A percentile compares a stretch with the other conserved stretches of the same genome.
Conservation (phyloP, 192 early-diverging fungal genomes). For the Phlyctochytrium planicorne region DNA sequence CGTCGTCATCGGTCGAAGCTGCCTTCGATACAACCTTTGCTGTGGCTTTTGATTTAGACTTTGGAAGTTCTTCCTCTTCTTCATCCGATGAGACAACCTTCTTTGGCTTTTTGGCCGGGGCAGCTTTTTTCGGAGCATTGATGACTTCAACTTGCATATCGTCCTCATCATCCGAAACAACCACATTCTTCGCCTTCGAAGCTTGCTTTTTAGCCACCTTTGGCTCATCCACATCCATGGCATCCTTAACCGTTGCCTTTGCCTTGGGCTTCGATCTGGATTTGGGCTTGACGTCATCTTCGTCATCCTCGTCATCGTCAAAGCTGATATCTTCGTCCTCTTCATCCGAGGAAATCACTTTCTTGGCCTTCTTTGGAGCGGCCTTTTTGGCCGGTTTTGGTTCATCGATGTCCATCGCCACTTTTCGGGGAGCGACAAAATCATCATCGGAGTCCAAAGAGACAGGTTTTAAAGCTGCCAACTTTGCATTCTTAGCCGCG, state of each 20-base stretch:
- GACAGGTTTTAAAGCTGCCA: constrained; percentile 11
- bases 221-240: constrained; percentile 15
- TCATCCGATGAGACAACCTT: too few species aligned
- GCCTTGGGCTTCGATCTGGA: too few species aligned
- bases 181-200: constrained; percentile 2
- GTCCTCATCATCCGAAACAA: not conserved
- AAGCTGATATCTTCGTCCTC: too few species aligned
- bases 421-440: not conserved
- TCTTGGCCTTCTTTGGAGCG: not conserved
- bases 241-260: too few species aligned
- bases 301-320: not conserved
- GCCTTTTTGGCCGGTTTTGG: not conserved
- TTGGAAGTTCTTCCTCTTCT: too few species aligned
- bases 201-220: constrained; percentile 20
- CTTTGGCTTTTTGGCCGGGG: too few species aligned
- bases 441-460: not conserved
- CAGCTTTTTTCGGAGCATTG: not conserved
- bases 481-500: constrained; percentile 11
- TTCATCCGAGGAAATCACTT: too few species aligned
- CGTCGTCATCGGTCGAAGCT: too few species aligned
- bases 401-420: not conserved
- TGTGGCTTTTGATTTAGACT: too few species aligned
- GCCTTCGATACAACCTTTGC: too few species aligned
- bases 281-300: not conserved
- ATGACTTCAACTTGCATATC: not conserved